Conservation (phyloP, 1,284 basidiomycete genomes). For the Thelephora terrestris region DNA sequence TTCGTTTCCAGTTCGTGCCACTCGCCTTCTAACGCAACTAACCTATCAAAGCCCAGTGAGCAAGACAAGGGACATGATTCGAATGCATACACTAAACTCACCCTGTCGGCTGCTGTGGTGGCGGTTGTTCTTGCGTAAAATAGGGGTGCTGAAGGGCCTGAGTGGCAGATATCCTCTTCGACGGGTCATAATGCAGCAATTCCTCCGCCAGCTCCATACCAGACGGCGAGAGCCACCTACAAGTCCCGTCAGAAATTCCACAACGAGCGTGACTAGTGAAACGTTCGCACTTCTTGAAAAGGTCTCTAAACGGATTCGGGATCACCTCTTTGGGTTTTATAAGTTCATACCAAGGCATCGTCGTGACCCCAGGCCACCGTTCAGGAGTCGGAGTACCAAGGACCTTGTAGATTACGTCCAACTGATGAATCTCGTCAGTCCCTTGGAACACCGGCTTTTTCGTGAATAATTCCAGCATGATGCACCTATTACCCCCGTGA, state of each 20-base stretch:
- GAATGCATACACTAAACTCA: slow-evolving; percentile 31
- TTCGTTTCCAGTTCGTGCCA: slow-evolving; percentile 94
- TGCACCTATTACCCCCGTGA: slow-evolving; percentile 53
- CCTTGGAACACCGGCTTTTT: slow-evolving; percentile 95
- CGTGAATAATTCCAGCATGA: slow-evolving; percentile 95
- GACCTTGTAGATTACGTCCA: slow-evolving; percentile 85
- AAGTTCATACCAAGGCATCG: slow-evolving; percentile 97
- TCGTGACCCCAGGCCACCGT: slow-evolving; percentile 75
- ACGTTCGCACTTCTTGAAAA: slow-evolving; percentile 64
- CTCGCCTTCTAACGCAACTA: slow-evolving; percentile 75
- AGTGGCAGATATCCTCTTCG: slow-evolving; percentile 63
- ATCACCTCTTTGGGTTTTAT: slow-evolving; percentile 76
- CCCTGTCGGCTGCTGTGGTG: slow-evolving; percentile 69
- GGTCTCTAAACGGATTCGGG: slow-evolving; percentile 64
- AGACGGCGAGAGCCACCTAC: slow-evolving; percentile 73
- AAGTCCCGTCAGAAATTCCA: background rate
- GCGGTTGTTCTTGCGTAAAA: slow-evolving; percentile 73
- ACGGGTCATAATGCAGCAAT: slow-evolving; percentile 79
- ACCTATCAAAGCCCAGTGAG: slow-evolving; percentile 30
- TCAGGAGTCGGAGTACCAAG: slow-evolving; percentile 83
- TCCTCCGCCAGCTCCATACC: slow-evolving; percentile 80
- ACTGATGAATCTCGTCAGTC: slow-evolving; percentile 93
- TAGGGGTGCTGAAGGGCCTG: slow-evolving; percentile 79
- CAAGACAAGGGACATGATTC: slow-evolving; percentile 4
- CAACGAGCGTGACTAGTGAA: background rate